A percentile compares a stretch with the other conserved stretches of the same genome.
Conservation (phyloP, 78 protist genomes). For the Dictyostelium brefeldianum region DNA sequence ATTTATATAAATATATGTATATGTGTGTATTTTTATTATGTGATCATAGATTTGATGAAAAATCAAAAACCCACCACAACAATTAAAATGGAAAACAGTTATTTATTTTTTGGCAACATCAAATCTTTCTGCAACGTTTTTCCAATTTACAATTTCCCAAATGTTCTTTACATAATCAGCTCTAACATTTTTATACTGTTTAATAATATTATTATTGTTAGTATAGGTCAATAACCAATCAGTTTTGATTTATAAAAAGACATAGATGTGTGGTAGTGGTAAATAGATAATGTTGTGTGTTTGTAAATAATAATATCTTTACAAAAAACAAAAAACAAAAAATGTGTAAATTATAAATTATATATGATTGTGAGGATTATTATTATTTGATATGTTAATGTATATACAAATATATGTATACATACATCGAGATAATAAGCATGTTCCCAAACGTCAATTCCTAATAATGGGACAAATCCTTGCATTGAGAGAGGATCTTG, state of each 20-base stretch:
- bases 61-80: background rate
- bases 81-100: too few species aligned
- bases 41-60: too few species aligned
- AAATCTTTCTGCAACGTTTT: constrained; percentile 90
- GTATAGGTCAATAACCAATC: background rate
- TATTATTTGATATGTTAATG: too few species aligned
- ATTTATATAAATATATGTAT: too few species aligned
- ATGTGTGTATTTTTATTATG: background rate
- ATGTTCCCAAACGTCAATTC: constrained; percentile 95
- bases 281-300: background rate
- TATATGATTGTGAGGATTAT: background rate
- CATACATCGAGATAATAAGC: constrained; percentile 90
- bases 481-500: constrained; percentile 90
- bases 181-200: constrained; percentile 92
- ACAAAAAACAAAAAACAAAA: too few species aligned
- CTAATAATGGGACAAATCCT: constrained; percentile 90
- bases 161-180: constrained; percentile 92
- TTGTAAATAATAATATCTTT: too few species aligned
- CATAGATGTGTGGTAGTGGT: background rate
- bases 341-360: background rate
- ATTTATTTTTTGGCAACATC: constrained; percentile 67
- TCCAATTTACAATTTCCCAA: constrained; percentile 95
- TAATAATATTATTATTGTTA: background rate
- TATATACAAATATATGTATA: background rate
- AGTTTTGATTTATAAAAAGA: background rate